Evolutionary conservation across 75 land plant species (phyloP).

Genomic region (Pseudotsuga menziesii): DNA sequence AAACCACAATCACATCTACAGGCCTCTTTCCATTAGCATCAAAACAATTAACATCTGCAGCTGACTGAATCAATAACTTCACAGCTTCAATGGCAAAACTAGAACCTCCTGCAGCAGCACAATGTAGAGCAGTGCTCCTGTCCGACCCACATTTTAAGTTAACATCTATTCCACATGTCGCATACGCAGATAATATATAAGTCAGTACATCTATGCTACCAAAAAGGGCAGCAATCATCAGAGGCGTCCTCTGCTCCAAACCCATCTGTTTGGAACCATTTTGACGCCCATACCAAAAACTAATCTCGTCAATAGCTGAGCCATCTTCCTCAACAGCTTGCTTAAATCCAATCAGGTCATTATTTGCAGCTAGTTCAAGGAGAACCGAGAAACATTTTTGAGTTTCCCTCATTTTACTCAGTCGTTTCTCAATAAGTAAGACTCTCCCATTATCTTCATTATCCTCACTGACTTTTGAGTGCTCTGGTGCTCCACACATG

Average conservation of each 20-base stretch:
- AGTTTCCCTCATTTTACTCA: not conserved
- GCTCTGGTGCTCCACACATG: constrained; percentile 9
- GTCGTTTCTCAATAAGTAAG: not conserved
- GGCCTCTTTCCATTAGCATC: constrained; percentile 51
- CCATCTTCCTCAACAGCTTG: constrained; percentile 17
- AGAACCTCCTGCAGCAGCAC: constrained; percentile 45
- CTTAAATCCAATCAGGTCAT: constrained; percentile 28
- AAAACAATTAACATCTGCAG: constrained; percentile 37
- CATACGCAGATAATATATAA: constrained; percentile 4
- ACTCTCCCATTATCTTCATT: not conserved
- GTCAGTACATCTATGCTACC: constrained; percentile 11
- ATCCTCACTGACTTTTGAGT: not conserved
- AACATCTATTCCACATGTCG: constrained; percentile 25
- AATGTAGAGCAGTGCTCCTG: constrained; percentile 67
- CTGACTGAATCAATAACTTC: constrained; percentile 43
- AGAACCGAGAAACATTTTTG: constrained; percentile 9
- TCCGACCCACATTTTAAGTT: constrained; percentile 41
- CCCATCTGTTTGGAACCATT: constrained; percentile 12
- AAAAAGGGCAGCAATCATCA: constrained; percentile 18
- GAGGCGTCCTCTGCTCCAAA: constrained; percentile 10
- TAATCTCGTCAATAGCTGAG: not conserved
- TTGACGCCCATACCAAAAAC: constrained; percentile 16
- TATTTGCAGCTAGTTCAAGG: constrained; percentile 21
- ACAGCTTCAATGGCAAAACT: constrained; percentile 26
- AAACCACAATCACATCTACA: constrained; percentile 36